Evolutionary conservation across 805 yeast genomes (phyloP).

Genomic region (Pichia cabralensis): DNA sequence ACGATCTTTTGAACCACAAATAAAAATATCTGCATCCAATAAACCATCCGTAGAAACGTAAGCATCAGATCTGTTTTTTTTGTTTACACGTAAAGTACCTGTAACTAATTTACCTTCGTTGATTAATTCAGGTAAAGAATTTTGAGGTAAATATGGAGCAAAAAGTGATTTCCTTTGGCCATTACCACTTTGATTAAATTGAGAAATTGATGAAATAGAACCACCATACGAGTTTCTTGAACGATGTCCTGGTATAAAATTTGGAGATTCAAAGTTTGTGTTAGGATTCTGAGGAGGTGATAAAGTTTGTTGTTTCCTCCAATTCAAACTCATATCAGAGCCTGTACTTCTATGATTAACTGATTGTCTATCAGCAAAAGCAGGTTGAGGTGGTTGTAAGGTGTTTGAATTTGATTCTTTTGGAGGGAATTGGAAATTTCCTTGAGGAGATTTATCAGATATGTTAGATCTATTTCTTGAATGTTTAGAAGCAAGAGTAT

Average conservation of each 20-base stretch:
- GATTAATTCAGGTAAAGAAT: conserved; percentile 79
- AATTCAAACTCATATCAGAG: conserved; percentile 43
- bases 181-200: conserved; percentile 17
- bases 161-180: conserved; percentile 67
- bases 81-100: conserved; percentile 88
- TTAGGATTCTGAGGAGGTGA: conserved; percentile 14
- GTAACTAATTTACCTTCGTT: conserved; percentile 87
- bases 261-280: conserved; percentile 17
- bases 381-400: conserved; percentile 47
- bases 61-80: conserved; percentile 94
- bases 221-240: conserved; percentile 63
- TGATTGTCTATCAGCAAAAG: conserved; percentile 30
- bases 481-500: conserved; percentile 10
- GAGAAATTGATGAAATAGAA: conserved; percentile 44
- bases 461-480: conserved; percentile 21
- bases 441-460: conserved; percentile 33
- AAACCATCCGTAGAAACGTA: conserved; percentile 96
- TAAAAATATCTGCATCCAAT: conserved; percentile 91
- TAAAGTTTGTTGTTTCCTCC: conserved; percentile 43
- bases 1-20: conserved; percentile 97
- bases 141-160: conserved; percentile 94
- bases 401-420: conserved; percentile 15
- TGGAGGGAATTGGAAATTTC: conserved; percentile 60
- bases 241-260: conserved; percentile 60
- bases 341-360: conserved; percentile 27